Evolutionary conservation across 164 flowering plant genomes (phyloP).

Genomic region (Magnolia officinalis): DNA sequence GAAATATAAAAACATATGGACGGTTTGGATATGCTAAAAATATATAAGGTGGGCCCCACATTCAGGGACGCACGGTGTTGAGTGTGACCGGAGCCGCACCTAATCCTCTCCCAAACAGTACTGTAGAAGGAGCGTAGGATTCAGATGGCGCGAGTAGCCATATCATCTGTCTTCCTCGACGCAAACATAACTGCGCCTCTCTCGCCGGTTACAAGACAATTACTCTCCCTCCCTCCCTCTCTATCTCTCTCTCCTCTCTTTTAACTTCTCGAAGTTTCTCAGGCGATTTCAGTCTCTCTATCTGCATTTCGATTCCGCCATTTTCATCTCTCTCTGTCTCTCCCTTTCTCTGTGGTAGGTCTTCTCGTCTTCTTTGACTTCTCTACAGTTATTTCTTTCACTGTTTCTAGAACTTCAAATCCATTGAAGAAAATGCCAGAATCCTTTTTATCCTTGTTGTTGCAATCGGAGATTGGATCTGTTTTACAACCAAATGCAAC

Average conservation of each 20-base stretch:
- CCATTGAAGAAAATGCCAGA: not conserved
- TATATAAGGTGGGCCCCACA: too few species aligned
- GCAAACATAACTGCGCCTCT: not conserved
- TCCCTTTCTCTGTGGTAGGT: not conserved
- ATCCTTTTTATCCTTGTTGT: not conserved
- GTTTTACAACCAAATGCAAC: not conserved
- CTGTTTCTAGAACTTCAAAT: not conserved
- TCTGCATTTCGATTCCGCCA: not conserved
- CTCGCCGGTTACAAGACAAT: constrained; percentile 3
- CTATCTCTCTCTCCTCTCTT: not conserved
- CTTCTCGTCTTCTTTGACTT: not conserved
- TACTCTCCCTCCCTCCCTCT: not conserved
- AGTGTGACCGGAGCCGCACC: too few species aligned
- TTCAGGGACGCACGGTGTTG: too few species aligned
- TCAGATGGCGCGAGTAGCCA: not conserved
- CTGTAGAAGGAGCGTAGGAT: not conserved
- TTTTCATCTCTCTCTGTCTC: not conserved
- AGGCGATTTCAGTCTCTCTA: not conserved
- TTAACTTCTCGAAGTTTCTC: not conserved
- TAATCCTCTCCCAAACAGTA: too few species aligned
- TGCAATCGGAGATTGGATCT: not conserved
- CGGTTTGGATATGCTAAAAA: too few species aligned
- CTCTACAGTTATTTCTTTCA: not conserved
- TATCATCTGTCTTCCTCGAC: not conserved
- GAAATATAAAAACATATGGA: too few species aligned